A percentile compares a stretch with the other conserved stretches of the same genome.
Conservation (phyloP, 257 asterid species). For the Misopates orontium region DNA sequence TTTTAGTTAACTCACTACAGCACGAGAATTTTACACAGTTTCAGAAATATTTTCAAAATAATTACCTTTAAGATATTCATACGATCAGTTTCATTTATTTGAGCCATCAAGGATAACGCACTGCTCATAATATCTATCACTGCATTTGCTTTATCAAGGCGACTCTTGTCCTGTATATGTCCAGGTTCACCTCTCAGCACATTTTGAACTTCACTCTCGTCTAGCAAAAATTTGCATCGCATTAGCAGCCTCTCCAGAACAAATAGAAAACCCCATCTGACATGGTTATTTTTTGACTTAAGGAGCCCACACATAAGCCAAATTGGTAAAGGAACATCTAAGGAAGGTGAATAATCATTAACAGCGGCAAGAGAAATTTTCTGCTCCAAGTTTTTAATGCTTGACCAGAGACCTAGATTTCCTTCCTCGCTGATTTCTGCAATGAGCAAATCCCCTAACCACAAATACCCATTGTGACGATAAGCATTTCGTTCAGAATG, state of each 20-base stretch:
- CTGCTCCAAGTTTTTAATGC: constrained; percentile 75
- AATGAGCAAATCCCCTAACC: constrained; percentile 95
- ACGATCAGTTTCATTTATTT: constrained; percentile 89
- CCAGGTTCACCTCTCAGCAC: constrained; percentile 57
- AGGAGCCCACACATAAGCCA: constrained; percentile 99
- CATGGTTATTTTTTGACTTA: constrained; percentile 68
- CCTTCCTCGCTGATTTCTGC: constrained; percentile 81
- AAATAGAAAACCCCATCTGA: constrained; percentile 84
- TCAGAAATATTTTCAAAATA: constrained; percentile 1
- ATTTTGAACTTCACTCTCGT: constrained; percentile 87
- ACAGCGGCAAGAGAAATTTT: constrained; percentile 74
- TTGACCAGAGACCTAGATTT: constrained; percentile 59
- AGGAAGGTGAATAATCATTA: constrained; percentile 72
- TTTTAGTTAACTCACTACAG: constrained; percentile 14
- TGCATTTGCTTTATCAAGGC: constrained; percentile 92
- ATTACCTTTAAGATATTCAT: constrained; percentile 91
- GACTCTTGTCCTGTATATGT: constrained; percentile 50
- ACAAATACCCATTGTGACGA: constrained; percentile 93
- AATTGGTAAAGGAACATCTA: constrained; percentile 78
- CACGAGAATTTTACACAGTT: constrained; percentile 13
- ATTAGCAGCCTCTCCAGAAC: constrained; percentile 96
- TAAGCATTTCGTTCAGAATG: constrained; percentile 77
- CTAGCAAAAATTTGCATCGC: constrained; percentile 92
- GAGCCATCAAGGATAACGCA: constrained; percentile 95
- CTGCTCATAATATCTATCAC: constrained; percentile 91